Evolutionary conservation across 352 stramenopile genomes (phyloP).

Genomic region (Peronospora belbahrii): DNA sequence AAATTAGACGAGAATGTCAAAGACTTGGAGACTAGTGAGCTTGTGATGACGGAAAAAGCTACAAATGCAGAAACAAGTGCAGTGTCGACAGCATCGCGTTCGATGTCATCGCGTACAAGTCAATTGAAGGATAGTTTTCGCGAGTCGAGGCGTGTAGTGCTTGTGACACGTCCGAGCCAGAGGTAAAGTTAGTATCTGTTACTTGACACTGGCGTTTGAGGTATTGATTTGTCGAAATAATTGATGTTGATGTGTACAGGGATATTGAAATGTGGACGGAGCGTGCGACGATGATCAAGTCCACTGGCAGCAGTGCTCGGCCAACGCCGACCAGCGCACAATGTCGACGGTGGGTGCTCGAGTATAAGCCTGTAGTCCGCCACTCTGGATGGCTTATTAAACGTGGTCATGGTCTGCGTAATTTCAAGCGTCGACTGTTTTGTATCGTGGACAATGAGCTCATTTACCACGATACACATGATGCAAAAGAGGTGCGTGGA

Average conservation of each 20-base stretch:
- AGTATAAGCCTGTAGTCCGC: conserved; percentile 76
- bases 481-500: conserved; percentile 66
- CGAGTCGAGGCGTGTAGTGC: conserved; percentile 46
- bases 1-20: conserved; percentile 12
- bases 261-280: conserved; percentile 81
- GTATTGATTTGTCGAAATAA: conserved; percentile 5
- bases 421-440: conserved; percentile 83
- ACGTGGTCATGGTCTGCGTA: conserved; percentile 61
- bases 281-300: conserved; percentile 66
- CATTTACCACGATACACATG: conserved; percentile 79
- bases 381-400: conserved; percentile 87
- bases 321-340: conserved; percentile 44
- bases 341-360: conserved; percentile 58
- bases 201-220: not conserved
- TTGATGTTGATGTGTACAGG: conserved; percentile 18
- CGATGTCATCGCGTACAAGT: not conserved
- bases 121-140: conserved; percentile 15
- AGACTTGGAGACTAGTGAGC: conserved; percentile 1
- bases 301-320: conserved; percentile 34
- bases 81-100: conserved; percentile 3
- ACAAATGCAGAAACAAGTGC: conserved; percentile 1
- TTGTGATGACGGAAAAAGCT: conserved; percentile 1
- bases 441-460: conserved; percentile 82
- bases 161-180: conserved; percentile 66
- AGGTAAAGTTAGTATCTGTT: conserved; percentile 25